Evolutionary conservation across 345 rosid genomes (phyloP).

Genomic region (Salix viminalis): DNA sequence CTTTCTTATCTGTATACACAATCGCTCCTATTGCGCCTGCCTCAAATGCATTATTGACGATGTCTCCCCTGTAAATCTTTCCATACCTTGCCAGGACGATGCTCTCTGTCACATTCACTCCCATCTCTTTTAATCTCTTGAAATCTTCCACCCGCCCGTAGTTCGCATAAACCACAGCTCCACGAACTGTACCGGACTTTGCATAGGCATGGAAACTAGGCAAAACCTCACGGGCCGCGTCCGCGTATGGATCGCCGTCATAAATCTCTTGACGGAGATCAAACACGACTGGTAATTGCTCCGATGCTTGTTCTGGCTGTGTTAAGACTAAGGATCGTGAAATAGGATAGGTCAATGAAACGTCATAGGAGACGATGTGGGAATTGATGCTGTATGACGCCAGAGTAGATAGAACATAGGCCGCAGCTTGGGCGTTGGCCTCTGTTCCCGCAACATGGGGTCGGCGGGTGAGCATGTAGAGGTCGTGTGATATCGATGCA

Average conservation of each 20-base stretch:
- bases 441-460: conserved; percentile 74
- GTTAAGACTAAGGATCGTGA: conserved; percentile 51
- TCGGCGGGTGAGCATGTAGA: conserved; percentile 64
- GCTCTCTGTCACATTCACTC: conserved; percentile 42
- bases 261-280: conserved; percentile 45
- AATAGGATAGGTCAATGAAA: conserved; percentile 62
- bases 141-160: conserved; percentile 71
- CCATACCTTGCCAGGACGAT: conserved; percentile 66
- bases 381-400: conserved; percentile 38
- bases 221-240: conserved; percentile 52
- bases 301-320: conserved; percentile 13
- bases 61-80: conserved; percentile 69
- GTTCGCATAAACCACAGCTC: conserved; percentile 64
- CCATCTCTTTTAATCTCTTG: conserved; percentile 38
- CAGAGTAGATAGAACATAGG: conserved; percentile 50
- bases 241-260: conserved; percentile 60
- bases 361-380: conserved; percentile 48
- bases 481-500: conserved; percentile 54
- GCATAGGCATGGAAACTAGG: conserved; percentile 80
- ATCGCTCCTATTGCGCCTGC: conserved; percentile 71
- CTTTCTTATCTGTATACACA: conserved; percentile 63
- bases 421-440: conserved; percentile 74
- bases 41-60: conserved; percentile 51
- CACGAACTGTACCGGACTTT: conserved; percentile 58
- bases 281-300: conserved; percentile 30